Evolutionary conservation across 2,329 filamentous ascomycete genomes (phyloP).

Genomic region (Gnomoniopsis sp.): DNA sequence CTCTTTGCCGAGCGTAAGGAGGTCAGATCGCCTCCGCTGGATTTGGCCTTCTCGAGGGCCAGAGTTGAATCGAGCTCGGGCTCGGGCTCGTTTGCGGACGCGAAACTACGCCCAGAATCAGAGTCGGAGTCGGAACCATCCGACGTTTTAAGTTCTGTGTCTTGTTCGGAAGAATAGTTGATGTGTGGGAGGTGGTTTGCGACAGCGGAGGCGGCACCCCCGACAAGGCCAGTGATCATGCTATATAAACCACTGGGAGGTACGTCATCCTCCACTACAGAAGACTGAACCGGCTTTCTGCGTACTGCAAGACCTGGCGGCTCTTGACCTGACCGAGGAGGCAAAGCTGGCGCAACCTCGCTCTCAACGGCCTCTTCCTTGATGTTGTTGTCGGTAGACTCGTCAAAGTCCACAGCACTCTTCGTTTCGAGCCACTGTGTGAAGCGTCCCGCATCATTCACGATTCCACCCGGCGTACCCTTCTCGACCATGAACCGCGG

Average conservation of each 20-base stretch:
- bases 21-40: conserved; percentile 7
- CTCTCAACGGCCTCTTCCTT: conserved; percentile 26
- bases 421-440: conserved; percentile 64
- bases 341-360: conserved; percentile 26
- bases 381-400: conserved; percentile 21
- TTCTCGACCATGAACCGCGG: conserved; percentile 90
- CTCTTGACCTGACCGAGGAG: not conserved
- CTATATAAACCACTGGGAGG: conserved; percentile 49
- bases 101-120: conserved; percentile 44
- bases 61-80: conserved; percentile 22
- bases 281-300: not conserved
- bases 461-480: conserved; percentile 77
- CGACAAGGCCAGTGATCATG: conserved; percentile 52
- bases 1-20: conserved; percentile 32
- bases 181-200: conserved; percentile 35
- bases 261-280: conserved; percentile 19
- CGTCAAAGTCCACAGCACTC: conserved; percentile 31
- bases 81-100: conserved; percentile 42
- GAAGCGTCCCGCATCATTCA: conserved; percentile 76
- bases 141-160: conserved; percentile 28
- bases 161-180: conserved; percentile 26
- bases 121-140: conserved; percentile 31
- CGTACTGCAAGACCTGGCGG: conserved; percentile 16
- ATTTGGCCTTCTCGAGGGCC: conserved; percentile 10
- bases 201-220: conserved; percentile 45